Conservation (phyloP, 2,329 filamentous ascomycete genomes). For the Neodidymelliopsis sp. region DNA sequence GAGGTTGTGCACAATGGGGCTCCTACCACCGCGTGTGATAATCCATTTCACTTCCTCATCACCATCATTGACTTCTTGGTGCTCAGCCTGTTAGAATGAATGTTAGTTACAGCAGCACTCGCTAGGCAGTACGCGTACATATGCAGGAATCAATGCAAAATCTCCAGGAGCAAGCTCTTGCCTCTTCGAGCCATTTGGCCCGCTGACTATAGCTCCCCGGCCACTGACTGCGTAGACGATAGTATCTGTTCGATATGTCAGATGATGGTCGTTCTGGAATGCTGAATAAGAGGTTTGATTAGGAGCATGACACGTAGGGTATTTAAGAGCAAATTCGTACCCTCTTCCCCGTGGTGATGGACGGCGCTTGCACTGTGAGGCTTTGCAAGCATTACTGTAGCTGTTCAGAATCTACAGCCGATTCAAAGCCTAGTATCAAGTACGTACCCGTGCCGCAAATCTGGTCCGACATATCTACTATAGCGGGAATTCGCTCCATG, state of each 20-base stretch:
- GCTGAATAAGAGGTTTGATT: not conserved
- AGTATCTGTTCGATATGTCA: constrained; percentile 59
- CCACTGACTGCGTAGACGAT: constrained; percentile 72
- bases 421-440: not conserved
- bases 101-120: not conserved
- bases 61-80: constrained; percentile 73
- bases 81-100: constrained; percentile 58
- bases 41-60: constrained; percentile 71
- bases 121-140: constrained; percentile 34
- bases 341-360: constrained; percentile 75
- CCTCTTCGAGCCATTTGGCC: constrained; percentile 60
- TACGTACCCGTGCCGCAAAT: constrained; percentile 71
- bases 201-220: constrained; percentile 66
- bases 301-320: not conserved
- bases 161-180: constrained; percentile 69
- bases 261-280: not conserved
- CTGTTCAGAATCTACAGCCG: not conserved
- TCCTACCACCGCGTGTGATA: constrained; percentile 67
- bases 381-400: constrained; percentile 67
- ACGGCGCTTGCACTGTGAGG: constrained; percentile 68
- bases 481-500: constrained; percentile 63
- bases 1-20: constrained; percentile 69
- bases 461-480: constrained; percentile 68
- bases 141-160: constrained; percentile 74
- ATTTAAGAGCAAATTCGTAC: constrained; percentile 47